Conservation (phyloP, 345 rosid species). For the Syzygium jambos region DNA sequence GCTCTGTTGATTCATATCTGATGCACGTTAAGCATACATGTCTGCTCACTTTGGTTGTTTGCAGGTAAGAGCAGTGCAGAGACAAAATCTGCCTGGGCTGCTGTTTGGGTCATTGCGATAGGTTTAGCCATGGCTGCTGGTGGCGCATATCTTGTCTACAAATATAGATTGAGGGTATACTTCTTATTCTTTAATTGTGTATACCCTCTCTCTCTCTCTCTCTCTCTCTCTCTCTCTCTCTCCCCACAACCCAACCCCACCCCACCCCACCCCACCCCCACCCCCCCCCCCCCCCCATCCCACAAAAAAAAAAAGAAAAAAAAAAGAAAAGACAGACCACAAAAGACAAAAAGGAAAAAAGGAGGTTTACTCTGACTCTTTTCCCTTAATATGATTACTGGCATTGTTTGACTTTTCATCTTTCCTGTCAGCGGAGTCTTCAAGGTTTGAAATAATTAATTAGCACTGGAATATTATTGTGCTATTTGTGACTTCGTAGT, state of each 20-base stretch:
- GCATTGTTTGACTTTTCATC: not conserved
- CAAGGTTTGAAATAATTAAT: not conserved
- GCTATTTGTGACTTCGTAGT: not conserved
- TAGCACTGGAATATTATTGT: not conserved
- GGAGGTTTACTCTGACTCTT: not conserved
- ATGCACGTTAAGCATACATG: not conserved
- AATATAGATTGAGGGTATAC: conserved; percentile 11
- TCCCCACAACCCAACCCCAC: not conserved
- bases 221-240: not conserved
- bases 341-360: not conserved
- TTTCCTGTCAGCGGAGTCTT: not conserved
- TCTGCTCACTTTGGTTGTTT: not conserved
- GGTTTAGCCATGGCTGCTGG: conserved; percentile 75
- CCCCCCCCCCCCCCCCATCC: not conserved
- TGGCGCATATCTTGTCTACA: conserved; percentile 83
- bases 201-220: not conserved
- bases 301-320: not conserved
- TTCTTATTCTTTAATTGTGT: not conserved
- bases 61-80: conserved; percentile 69
- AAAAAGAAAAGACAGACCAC: not conserved
- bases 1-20: not conserved
- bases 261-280: not conserved
- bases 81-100: conserved; percentile 87
- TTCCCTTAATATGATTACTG: not conserved
- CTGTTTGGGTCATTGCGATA: conserved; percentile 77